Base-by-base conservation (phyloP, 192 early-diverging fungal species). In the Backusella tarrabulga region DNA sequence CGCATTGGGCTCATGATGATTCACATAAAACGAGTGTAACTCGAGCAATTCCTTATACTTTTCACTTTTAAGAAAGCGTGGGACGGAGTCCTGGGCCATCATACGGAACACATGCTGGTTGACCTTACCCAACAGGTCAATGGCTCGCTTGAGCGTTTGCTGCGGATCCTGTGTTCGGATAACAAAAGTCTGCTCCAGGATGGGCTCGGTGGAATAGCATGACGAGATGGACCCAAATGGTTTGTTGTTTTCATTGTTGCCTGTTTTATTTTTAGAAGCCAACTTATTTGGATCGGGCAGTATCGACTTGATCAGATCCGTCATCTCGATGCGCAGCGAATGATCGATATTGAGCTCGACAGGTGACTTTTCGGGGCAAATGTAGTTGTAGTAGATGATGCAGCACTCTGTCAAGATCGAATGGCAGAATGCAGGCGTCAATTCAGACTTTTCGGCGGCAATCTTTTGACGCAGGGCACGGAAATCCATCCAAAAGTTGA, bases 11-110 rank as follows among this genome's bases (percentile, higher is more conserved):
- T 50, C 46, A 50, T 63, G 56, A 63, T 63, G 23, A 4, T 63
- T 63, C 56, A 63, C 21, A 63, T 63, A 63, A 29, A 29, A 29
- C 4, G 56, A 63, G 23, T 63, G 56, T 23, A 63, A 63, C 14
- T 63, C 56, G 14, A 63, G 21, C 6, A 77, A 60, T n/a, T 75
- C 52, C 54, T 73, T 60, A n/a, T 73, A 74, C 21, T 60, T 35
- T 26, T 60, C 36, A 2, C 54, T 74, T 15, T 63, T 52, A 26
- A 74, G 34, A 78, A 92, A 93, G 79, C 91, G 91, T 2, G 92
- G 91, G 12, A 92, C 84, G 34, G 91, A 91, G 76, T 93, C 92
- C 17, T 86, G 86, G 4, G 92, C 90, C 88, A 92, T 88, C 7
- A 91, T 77, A 23, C 84, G 73, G 77, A 89, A 93, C 35, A 93